These are phyloP conservation scores for Hymenoscyphus repandus DNA, from an alignment of 2,329 filamentous ascomycete species.

Conservation along the genomic window DNA sequence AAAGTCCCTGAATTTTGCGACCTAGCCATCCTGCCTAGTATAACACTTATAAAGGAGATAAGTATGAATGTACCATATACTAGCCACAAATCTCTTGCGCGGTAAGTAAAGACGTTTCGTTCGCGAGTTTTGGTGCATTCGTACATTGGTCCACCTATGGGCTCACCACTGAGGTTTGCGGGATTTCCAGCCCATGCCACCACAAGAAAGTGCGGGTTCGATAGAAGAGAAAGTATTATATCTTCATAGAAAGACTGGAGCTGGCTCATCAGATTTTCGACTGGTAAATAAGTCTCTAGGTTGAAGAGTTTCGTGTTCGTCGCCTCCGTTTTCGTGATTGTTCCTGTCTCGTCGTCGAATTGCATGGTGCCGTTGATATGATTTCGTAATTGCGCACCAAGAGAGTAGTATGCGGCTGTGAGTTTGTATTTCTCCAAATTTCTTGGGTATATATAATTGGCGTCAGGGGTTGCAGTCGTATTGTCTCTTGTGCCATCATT, in stretches of 20 bases:
- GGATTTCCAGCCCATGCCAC: conserved; percentile 3
- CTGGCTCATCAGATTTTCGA: not conserved
- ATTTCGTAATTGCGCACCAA: not conserved
- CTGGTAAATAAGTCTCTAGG: not conserved
- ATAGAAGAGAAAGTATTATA: conserved; percentile 5
- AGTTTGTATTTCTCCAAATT: not conserved
- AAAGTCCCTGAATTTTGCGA: not conserved
- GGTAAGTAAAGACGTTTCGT: conserved; percentile 2
- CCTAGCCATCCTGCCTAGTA: not conserved
- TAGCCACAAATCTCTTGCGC: conserved; percentile 1
- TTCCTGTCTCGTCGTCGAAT: not conserved
- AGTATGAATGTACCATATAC: conserved; percentile 5
- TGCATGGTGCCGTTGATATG: not conserved
- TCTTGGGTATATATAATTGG: not conserved
- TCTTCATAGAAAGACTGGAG: conserved; percentile 6
- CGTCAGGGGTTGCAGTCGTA: not conserved
- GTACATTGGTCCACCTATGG: not conserved
- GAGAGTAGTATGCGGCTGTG: conserved; percentile 2
- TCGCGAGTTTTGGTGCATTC: conserved; percentile 1
- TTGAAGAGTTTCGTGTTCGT: conserved; percentile 2
- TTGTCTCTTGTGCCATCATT: conserved; percentile 7
- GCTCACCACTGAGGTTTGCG: not conserved
- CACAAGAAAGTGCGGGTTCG: conserved; percentile 1
- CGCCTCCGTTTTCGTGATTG: not conserved
- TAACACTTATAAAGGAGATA: not conserved